A percentile compares a stretch with the other conserved stretches of the same genome.
These are phyloP conservation scores for Suillus placidus DNA, from an alignment of 768 basidiomycete species.

Conservation along the genomic window DNA sequence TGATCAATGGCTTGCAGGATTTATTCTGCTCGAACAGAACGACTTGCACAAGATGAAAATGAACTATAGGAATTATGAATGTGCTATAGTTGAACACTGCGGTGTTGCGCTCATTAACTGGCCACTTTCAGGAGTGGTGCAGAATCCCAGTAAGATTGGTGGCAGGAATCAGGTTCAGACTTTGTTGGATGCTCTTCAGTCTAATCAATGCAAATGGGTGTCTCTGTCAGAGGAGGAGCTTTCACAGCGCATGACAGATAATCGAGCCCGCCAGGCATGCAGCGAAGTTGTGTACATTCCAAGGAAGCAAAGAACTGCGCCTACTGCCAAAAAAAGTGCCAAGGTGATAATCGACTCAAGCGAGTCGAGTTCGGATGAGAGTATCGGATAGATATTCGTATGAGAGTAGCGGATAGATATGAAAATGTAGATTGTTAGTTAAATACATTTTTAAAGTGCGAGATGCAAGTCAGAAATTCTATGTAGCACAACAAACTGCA, in stretches of 20 bases:
- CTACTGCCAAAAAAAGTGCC: too few species aligned
- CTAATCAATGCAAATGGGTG: slow-evolving; percentile 9
- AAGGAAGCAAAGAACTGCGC: too few species aligned
- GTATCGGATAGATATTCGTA: too few species aligned
- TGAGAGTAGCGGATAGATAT: too few species aligned
- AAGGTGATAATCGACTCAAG: too few species aligned
- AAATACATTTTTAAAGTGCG: too few species aligned
- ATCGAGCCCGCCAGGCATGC: slow-evolving; percentile 4
- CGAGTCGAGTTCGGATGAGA: too few species aligned
- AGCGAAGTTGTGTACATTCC: slow-evolving; percentile 9
- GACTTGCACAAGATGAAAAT: neutral
- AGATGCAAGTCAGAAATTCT: too few species aligned
- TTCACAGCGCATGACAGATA: neutral
- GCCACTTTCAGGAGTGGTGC: neutral
- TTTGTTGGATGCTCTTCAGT: neutral
- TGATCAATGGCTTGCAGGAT: neutral
- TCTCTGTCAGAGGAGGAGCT: slow-evolving; percentile 6
- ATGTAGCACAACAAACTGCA: too few species aligned
- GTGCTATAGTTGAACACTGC: neutral
- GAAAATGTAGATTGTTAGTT: too few species aligned
- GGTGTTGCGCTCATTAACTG: neutral
- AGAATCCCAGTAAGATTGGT: slow-evolving; percentile 6
- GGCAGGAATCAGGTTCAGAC: slow-evolving; percentile 7
- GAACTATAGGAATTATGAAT: slow-evolving; percentile 1
- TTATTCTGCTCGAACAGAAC: slow-evolving; percentile 1